Evolutionary conservation across 1,139 yeast species (phyloP).

Genomic region (Candida sp.): DNA sequence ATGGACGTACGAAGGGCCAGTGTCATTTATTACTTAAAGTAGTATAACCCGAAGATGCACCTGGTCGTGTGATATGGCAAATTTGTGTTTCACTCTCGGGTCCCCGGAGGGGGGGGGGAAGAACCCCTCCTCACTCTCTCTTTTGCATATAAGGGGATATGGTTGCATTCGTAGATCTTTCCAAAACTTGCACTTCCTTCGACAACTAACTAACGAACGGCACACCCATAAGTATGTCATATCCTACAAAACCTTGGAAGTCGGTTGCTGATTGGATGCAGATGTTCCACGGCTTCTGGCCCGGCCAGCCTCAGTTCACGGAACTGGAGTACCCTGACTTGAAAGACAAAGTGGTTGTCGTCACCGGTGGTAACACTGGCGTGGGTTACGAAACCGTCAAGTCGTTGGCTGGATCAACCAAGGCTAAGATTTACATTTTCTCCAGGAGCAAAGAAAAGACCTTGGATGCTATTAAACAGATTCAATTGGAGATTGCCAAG

Average conservation of each 20-base stretch:
- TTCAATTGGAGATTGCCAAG: conserved; percentile 22
- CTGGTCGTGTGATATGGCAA: too few relatives aligned
- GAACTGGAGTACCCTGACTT: conserved; percentile 18
- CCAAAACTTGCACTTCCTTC: too few relatives aligned
- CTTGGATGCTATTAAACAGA: conserved; percentile 28
- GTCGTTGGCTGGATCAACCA: conserved; percentile 39
- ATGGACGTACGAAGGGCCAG: too few relatives aligned
- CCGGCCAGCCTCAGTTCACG: conserved; percentile 14
- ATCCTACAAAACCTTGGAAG: conserved; percentile 11
- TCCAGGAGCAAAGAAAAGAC: conserved; percentile 22
- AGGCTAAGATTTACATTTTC: conserved; percentile 33
- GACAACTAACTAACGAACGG: too few relatives aligned
- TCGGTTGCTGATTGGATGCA: conserved; percentile 13
- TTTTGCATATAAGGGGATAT: too few relatives aligned
- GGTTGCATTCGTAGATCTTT: too few relatives aligned
- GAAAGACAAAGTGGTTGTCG: conserved; percentile 23
- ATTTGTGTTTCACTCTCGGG: too few relatives aligned
- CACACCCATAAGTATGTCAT: too few relatives aligned
- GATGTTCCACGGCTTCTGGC: conserved; percentile 14
- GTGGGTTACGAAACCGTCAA: conserved; percentile 35
- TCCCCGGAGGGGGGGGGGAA: too few relatives aligned
- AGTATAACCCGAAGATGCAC: too few relatives aligned
- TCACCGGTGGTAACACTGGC: conserved; percentile 27
- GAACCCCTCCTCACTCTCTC: too few relatives aligned
- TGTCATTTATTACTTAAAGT: too few relatives aligned